Evolutionary conservation across 176 grass and related monocot genomes (phyloP).

Genomic region (Carex littledalei): DNA sequence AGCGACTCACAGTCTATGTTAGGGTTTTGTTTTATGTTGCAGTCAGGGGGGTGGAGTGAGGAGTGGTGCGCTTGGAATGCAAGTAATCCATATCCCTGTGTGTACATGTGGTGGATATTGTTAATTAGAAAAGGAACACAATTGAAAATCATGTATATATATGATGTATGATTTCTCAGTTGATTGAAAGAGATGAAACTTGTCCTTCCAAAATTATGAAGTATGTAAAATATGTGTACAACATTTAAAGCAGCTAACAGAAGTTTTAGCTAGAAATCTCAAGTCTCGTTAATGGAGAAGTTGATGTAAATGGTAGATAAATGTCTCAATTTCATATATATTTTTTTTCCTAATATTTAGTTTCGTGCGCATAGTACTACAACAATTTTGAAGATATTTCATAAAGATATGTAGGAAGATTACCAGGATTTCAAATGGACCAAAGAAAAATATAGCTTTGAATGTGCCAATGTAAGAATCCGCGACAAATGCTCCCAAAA

Average conservation of each 20-base stretch:
- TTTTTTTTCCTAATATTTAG: background rate
- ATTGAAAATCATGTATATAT: background rate
- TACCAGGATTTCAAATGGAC: constrained; percentile 20
- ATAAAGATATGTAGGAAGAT: background rate
- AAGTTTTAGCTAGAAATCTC: background rate
- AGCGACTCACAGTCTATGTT: constrained; percentile 6
- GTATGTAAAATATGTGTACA: background rate
- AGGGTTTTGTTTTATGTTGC: constrained; percentile 38
- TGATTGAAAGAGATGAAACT: background rate
- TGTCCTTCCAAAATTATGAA: background rate
- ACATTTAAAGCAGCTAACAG: background rate
- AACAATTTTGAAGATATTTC: background rate
- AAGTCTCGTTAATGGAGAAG: background rate
- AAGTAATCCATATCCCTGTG: constrained; percentile 50
- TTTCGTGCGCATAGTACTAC: background rate
- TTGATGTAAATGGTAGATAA: background rate
- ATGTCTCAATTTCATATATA: background rate
- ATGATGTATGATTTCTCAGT: background rate
- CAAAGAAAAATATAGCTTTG: constrained; percentile 15
- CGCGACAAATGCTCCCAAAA: constrained; percentile 8
- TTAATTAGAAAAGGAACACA: background rate
- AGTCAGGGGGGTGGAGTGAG: constrained; percentile 36
- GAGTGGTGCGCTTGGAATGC: constrained; percentile 44
- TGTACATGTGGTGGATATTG: background rate
- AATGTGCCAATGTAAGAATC: constrained; percentile 10